Percentiles rank a stretch among this genome's conserved stretches.
Conservation (phyloP, 768 basidiomycete species). For the Cystobasidium tubakii region DNA sequence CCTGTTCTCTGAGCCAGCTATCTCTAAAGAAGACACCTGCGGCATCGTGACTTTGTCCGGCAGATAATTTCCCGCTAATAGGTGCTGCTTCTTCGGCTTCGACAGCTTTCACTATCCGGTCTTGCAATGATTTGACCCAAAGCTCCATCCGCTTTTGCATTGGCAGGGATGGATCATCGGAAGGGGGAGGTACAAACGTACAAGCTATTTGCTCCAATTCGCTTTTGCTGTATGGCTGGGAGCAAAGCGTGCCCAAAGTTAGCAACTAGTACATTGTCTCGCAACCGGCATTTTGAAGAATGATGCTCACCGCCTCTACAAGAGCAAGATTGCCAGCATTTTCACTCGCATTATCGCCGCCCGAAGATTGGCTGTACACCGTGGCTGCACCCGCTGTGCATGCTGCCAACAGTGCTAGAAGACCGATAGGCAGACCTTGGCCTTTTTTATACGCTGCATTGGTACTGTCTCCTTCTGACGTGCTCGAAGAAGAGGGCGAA, state of each 20-base stretch:
- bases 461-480: background rate
- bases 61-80: conserved; percentile 38
- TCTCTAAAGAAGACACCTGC: conserved; percentile 39
- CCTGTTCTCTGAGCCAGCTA: conserved; percentile 52
- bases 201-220: background rate
- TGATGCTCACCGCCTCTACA: no score
- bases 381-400: background rate
- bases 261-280: no score
- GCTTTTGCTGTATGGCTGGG: conserved; percentile 3
- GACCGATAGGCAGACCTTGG: background rate
- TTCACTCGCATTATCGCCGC: no score
- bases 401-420: background rate
- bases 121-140: conserved; percentile 71
- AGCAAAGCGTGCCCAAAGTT: no score
- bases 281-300: no score
- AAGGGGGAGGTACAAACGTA: background rate
- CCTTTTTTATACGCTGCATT: background rate
- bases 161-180: conserved; percentile 45
- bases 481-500: background rate
- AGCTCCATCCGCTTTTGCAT: conserved; percentile 75
- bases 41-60: background rate
- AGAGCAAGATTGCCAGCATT: no score
- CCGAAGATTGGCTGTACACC: no score
- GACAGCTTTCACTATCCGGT: conserved; percentile 67
- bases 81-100: conserved; percentile 71